Evolutionary conservation across 2,329 filamentous ascomycete genomes (phyloP).

Genomic region (Chaetoscypha palmicola): DNA sequence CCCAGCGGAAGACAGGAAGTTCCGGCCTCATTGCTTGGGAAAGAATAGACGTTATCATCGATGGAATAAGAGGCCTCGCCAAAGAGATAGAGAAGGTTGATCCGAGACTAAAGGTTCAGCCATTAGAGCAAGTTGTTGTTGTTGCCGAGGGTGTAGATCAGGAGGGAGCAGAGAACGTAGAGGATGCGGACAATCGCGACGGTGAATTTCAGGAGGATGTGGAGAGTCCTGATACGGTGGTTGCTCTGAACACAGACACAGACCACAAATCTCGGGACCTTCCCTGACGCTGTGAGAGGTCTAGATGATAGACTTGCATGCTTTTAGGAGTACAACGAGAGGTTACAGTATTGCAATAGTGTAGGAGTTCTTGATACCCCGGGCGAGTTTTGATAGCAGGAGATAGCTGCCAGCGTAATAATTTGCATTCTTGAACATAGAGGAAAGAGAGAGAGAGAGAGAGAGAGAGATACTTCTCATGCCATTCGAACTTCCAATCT

Average conservation of each 20-base stretch:
- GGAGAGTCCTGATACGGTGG: conserved; percentile 25
- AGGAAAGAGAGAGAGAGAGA: too few relatives aligned
- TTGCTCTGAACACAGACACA: conserved; percentile 9
- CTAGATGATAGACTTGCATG: too few relatives aligned
- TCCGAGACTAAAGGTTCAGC: conserved; percentile 13
- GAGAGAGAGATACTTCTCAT: too few relatives aligned
- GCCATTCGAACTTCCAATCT: too few relatives aligned
- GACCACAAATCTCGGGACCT: not conserved
- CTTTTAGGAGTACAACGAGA: too few relatives aligned
- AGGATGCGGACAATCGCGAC: conserved; percentile 8
- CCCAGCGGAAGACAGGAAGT: conserved; percentile 20
- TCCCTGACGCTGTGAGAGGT: too few relatives aligned
- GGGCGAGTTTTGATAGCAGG: too few relatives aligned
- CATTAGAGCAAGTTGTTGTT: conserved; percentile 19
- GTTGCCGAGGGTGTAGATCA: too few relatives aligned
- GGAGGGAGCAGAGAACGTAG: conserved; percentile 1
- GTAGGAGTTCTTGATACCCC: too few relatives aligned
- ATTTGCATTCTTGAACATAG: too few relatives aligned
- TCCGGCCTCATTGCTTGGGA: conserved; percentile 22
- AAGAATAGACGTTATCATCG: conserved; percentile 19
- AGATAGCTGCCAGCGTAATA: too few relatives aligned
- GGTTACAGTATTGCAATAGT: too few relatives aligned
- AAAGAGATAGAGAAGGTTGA: conserved; percentile 16
- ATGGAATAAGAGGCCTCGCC: conserved; percentile 22
- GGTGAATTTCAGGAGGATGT: conserved; percentile 23